These are phyloP conservation scores for Microstroma glucosiphilum DNA, from an alignment of 1,284 basidiomycete genomes.

Conservation along the genomic window DNA sequence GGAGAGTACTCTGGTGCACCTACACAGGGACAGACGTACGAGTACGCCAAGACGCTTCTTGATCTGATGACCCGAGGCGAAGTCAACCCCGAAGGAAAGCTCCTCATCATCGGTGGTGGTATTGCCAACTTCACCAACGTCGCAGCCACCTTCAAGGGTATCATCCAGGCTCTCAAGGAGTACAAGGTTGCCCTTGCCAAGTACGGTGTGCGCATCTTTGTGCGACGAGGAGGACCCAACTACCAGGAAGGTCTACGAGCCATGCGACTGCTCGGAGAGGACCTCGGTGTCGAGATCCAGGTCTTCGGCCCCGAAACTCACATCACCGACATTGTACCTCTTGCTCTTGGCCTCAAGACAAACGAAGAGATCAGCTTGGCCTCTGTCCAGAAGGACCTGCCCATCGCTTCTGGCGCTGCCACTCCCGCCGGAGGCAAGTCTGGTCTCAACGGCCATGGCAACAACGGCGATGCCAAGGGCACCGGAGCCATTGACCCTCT, in stretches of 20 bases:
- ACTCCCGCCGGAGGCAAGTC: slow-evolving; percentile 16
- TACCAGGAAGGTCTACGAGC: slow-evolving; percentile 99
- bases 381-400: slow-evolving; percentile 52
- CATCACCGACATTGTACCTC: slow-evolving; percentile 96
- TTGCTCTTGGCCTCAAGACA: slow-evolving; percentile 73
- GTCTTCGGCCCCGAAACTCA: slow-evolving; percentile 95
- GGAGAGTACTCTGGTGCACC: slow-evolving; percentile 99
- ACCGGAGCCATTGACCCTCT: slow-evolving; percentile 59
- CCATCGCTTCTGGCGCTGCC: slow-evolving; percentile 29
- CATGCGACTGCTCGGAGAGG: slow-evolving; percentile 95
- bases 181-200: slow-evolving; percentile 60
- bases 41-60: slow-evolving; percentile 98
- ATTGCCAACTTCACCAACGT: slow-evolving; percentile 99
- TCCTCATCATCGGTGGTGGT: slow-evolving; percentile 99
- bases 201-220: slow-evolving; percentile 58
- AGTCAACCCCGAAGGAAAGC: slow-evolving; percentile 64
- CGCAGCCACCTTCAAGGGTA: slow-evolving; percentile 98
- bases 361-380: slow-evolving; percentile 44
- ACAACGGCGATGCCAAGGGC: slow-evolving; percentile 20
- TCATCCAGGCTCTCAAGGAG: slow-evolving; percentile 93
- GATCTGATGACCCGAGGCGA: slow-evolving; percentile 80
- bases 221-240: slow-evolving; percentile 96
- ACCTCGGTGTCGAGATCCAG: slow-evolving; percentile 90
- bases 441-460: slow-evolving; percentile 17
- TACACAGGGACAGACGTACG: slow-evolving; percentile 95